phyloP scores from a whole-genome alignment of 2,329 filamentous ascomycete species.

The Venturia oleaginea region DNA sequence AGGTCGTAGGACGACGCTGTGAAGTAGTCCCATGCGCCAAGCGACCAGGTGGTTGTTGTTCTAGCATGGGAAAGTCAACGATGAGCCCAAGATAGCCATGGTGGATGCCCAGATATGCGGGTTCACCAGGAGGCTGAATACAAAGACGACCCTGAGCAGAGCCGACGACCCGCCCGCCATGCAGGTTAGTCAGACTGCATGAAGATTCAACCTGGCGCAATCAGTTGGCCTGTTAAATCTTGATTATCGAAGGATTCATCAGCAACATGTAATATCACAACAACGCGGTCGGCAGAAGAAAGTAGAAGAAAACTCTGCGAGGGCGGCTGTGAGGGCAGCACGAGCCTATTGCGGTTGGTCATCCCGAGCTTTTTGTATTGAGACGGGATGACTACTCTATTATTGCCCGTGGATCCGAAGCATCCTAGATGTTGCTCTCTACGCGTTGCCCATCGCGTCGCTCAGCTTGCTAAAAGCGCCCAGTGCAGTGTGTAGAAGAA shows the following conservation, averaged over 20 bases:
- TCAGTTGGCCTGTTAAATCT: background rate
- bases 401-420: no score
- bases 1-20: background rate
- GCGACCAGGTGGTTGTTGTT: background rate
- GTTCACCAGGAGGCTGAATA: background rate
- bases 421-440: no score
- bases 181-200: background rate
- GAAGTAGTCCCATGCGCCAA: background rate
- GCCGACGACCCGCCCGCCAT: background rate
- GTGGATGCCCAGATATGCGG: background rate
- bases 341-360: background rate
- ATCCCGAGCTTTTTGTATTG: background rate
- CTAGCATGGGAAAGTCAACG: background rate
- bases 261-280: background rate
- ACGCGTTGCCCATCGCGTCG: no score
- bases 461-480: no score
- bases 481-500: no score
- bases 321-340: background rate
- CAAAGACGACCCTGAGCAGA: background rate
- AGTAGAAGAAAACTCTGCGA: background rate
- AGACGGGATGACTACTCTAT: background rate
- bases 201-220: background rate
- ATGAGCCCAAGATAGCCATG: background rate
- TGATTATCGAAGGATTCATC: conserved; percentile 4
- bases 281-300: background rate